Base-by-base conservation (phyloP, 441 rosid species). In the Adansonia grandidieri region DNA sequence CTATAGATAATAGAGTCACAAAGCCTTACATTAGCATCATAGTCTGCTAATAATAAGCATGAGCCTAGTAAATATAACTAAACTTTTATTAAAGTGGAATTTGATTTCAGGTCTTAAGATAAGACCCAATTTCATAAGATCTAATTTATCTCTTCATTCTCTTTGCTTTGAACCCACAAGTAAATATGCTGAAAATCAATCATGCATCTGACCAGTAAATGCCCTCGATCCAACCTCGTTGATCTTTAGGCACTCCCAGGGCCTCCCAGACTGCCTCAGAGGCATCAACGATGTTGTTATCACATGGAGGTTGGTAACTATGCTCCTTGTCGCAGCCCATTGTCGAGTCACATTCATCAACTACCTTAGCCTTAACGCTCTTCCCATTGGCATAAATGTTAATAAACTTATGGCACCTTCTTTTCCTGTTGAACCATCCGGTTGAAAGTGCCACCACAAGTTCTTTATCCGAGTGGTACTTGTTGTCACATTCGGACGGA, bases 311-410 rank as follows among this genome's bases (percentile, higher is more conserved):
- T 15, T 80, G 84, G 63, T 22, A 80, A 51, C 78, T 81, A 77
- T 76, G 86, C 2, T 37, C 81, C 0, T 67, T 22, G 24, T 85
- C 83, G n/a, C 84, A 83, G 0, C 84, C 87, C 50, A 10, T 68
- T 3, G 79, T 79, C 0, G 83, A 82, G 79, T 85, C 86, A 71
- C 86, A 79, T 47, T 84, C 82, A 14, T 85, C 87, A 44, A 84
- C 85, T 5, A 77, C 87, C 85, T 17, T 75, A 2, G 83, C 88
- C 58, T 19, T 32, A n/a, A n/a, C 42, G 6, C 42, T 37, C 5
- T 37, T 37, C 5, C 85, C 88, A 2, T 86, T 81, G 9, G 61
- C 84, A 9, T 50, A 2, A 32, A 83, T 79, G n/a, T 70, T 79
- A 22, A 86, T 82, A 45, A 74, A 62, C 8, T 74, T 32, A n/a